Base-by-base conservation (phyloP, 768 basidiomycete species). In the Russula sp. region DNA sequence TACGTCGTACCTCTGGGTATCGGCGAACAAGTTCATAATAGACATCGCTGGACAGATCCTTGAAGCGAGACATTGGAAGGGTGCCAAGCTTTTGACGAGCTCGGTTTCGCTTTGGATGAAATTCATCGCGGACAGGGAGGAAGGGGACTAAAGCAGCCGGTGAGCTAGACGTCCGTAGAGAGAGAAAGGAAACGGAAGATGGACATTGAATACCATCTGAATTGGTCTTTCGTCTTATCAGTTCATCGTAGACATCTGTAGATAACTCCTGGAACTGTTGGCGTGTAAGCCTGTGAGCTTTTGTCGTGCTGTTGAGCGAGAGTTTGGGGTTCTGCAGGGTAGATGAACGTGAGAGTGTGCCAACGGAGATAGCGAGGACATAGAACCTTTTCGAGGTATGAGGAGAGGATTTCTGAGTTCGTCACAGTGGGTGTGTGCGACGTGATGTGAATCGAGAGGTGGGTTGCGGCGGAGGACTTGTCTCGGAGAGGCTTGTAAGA, bases 221-320 rank as follows among this genome's bases (percentile, higher is more conserved):
- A 63, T 80, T 80, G 55, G 80, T 84, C 77, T 88, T 85, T 66
- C 96, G 79, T 38, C 97, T 85, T 51, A 96, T 78, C 59, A 98
- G 81, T 73, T 99, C 97, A 74, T 98, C 97, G 73, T 94, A 98
- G 2, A 98, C 96, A 74, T 99, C 97, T 8, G 96, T 98, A 8
- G 94, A 95, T 3, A 99, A 80, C 74, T 99, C 97, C 70, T 97
- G 93, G 71, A 98, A 98, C 75, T 99, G 97, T 70, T 96, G 92
- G 66, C 89, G 86, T 5, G 96, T 97, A 65, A 99, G 82, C 46
- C 94, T 4, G 94, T 98, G 66, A 98, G 86, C 76, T 99, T 99
- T 74, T 92, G 90, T 48, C 92, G 79, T 16, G 92, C 92, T 61
- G 84, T 86, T 22, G 90, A 84, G 36, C 92, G 86, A 26, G 91